Evolutionary conservation across 768 basidiomycete genomes (phyloP).

Genomic region (Russula olivacea): DNA sequence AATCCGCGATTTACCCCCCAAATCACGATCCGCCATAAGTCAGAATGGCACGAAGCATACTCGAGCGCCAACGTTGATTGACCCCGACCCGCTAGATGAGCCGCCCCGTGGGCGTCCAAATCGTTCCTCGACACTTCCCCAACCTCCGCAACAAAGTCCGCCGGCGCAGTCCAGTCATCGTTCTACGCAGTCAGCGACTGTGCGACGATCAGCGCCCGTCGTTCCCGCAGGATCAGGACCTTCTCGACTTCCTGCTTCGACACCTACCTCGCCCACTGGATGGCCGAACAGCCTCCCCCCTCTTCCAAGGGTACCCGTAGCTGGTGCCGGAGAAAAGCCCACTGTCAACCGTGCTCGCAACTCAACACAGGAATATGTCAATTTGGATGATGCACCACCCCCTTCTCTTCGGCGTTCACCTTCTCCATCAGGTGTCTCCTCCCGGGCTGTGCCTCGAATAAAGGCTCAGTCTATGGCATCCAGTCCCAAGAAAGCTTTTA

Average conservation of each 20-base stretch:
- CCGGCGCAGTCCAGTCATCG: constrained; percentile 11
- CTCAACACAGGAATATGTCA: constrained; percentile 21
- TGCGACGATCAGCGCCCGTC: constrained; percentile 9
- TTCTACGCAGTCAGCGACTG: constrained; percentile 18
- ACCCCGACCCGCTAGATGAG: constrained; percentile 7
- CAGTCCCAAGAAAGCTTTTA: neutral
- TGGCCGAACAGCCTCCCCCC: constrained; percentile 19
- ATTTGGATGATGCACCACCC: constrained; percentile 25
- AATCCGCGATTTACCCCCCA: constrained; percentile 24
- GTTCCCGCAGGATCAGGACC: neutral
- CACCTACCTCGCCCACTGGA: constrained; percentile 22
- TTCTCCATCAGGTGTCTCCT: constrained; percentile 16
- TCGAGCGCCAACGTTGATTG: constrained; percentile 13
- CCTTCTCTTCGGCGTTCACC: constrained; percentile 25
- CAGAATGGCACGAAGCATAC: constrained; percentile 17
- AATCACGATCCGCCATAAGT: constrained; percentile 20
- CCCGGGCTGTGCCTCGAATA: neutral
- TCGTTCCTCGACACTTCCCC: constrained; percentile 21
- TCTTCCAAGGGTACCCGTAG: constrained; percentile 18
- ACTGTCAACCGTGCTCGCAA: constrained; percentile 2
- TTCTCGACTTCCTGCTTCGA: constrained; percentile 14
- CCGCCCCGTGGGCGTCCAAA: constrained; percentile 15
- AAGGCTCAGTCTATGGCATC: constrained; percentile 1
- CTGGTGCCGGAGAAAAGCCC: constrained; percentile 1
- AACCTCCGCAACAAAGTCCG: constrained; percentile 7